Evolutionary conservation across 306 rosid species (phyloP), one percentile per base, ranked within the genome.

Genomic region (Acmispon strigosus): DNA sequence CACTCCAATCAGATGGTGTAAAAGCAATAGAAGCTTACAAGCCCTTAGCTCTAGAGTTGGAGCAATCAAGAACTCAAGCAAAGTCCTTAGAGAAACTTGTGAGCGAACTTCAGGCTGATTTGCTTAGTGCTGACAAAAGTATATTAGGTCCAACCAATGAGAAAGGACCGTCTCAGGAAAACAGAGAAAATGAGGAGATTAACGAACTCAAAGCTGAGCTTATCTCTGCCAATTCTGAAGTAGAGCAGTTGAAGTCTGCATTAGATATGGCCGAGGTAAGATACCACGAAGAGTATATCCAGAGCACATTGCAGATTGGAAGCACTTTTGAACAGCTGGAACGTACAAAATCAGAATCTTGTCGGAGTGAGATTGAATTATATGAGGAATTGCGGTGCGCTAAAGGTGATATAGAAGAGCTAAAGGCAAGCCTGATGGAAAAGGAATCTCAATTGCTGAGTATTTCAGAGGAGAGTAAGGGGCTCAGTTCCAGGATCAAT

Each of bases 221-320:
- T 18, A 20, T 51, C 15, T 72, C 80, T 41, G 66, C 82, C 60
- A 85, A 82, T 78, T 69, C 84, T 49, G 96, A 93, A 77, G 84
- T 80, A 47, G 88, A 17, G 20, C 84, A 83, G 10, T 70, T 89
- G 68, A 88, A 75, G 60, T 80, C 92, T 70, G 89, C 98, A 10
- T 51, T 86, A 56, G 91, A 87, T 11, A 81, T 62, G 10, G 81
- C 91, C 8, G 91, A 88, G 86, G 59, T 62, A 41, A 75, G 91
- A 69, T 88, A 85, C 89, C 93, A 90, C 67, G 93, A 93, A 75
- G 98, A 93, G 76, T 85, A 80, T 54, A 84, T 88, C 74, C 96
- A 81, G 32, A 82, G 87, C 84, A 83, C 98, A 3, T 72, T 93
- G 86, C 98, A 93, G 82, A 84, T 85, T 59, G 74, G 91, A 77